Conservation (phyloP, 2,329 filamentous ascomycete species). For the Dendrostoma leiphaemia region DNA sequence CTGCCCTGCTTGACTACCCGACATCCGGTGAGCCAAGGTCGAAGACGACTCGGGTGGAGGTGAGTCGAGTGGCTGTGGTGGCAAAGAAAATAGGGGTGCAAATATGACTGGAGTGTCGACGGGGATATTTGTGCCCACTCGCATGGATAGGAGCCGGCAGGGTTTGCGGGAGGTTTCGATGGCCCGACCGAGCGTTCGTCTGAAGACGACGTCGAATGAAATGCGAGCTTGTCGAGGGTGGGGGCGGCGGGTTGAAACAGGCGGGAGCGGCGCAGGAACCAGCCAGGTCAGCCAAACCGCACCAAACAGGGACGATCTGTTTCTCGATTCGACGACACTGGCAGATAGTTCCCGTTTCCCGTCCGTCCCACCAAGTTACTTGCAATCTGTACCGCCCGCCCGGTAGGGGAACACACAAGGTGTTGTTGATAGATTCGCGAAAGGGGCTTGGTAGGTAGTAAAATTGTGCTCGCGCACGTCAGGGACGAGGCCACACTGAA, state of each 20-base stretch:
- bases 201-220: slow-evolving; percentile 7
- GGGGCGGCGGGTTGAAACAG: not conserved
- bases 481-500: too few relatives aligned
- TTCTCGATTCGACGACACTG: not conserved
- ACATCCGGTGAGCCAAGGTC: not conserved
- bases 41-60: not conserved
- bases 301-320: not conserved
- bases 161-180: not conserved
- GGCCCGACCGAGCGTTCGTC: not conserved
- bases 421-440: too few relatives aligned
- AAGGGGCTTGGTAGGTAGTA: too few relatives aligned
- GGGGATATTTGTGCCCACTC: not conserved
- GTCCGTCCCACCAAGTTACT: not conserved
- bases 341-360: not conserved
- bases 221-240: not conserved
- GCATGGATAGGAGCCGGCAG: not conserved
- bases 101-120: too few relatives aligned
- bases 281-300: not conserved
- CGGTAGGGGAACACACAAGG: too few relatives aligned
- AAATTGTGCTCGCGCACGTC: too few relatives aligned
- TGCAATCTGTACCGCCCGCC: too few relatives aligned
- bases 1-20: too few relatives aligned
- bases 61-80: not conserved
- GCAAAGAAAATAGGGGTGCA: not conserved
- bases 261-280: not conserved